Percentiles rank a stretch among this genome's conserved stretches.
Evolutionary conservation across 345 rosid genomes (phyloP).

Genomic region (Mangifera indica): DNA sequence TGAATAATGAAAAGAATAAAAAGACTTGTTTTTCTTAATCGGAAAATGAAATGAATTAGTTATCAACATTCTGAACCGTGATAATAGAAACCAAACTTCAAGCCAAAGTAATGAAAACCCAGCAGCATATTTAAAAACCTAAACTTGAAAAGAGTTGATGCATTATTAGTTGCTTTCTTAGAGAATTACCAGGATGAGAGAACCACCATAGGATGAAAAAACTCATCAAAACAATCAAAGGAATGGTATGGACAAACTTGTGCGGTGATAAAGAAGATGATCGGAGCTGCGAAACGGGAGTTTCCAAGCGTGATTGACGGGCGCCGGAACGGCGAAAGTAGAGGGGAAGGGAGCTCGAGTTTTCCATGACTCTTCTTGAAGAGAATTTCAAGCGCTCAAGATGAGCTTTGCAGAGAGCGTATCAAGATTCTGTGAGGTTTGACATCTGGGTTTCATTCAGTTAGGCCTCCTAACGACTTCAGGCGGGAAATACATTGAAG

Average conservation of each 20-base stretch:
- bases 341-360: slow-evolving; percentile 34
- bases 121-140: not conserved
- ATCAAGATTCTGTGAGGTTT: not conserved
- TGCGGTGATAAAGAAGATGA: slow-evolving; percentile 23
- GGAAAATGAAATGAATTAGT: not conserved
- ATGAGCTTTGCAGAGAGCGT: not conserved
- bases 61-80: not conserved
- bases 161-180: not conserved
- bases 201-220: slow-evolving; percentile 66
- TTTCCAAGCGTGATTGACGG: slow-evolving; percentile 29
- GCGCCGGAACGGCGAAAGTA: slow-evolving; percentile 7
- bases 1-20: not conserved
- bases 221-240: slow-evolving; percentile 41
- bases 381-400: slow-evolving; percentile 14
- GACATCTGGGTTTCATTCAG: not conserved
- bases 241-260: slow-evolving; percentile 51
- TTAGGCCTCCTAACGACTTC: slow-evolving; percentile 18
- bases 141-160: slow-evolving; percentile 6
- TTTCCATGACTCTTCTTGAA: slow-evolving; percentile 25
- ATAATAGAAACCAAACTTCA: not conserved
- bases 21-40: not conserved
- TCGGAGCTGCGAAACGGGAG: slow-evolving; percentile 17
- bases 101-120: too few relatives aligned
- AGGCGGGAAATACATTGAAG: slow-evolving; percentile 22
- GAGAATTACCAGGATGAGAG: slow-evolving; percentile 51